Base-by-base conservation (phyloP, 352 stramenopile species). In the Phytophthora sp. region DNA sequence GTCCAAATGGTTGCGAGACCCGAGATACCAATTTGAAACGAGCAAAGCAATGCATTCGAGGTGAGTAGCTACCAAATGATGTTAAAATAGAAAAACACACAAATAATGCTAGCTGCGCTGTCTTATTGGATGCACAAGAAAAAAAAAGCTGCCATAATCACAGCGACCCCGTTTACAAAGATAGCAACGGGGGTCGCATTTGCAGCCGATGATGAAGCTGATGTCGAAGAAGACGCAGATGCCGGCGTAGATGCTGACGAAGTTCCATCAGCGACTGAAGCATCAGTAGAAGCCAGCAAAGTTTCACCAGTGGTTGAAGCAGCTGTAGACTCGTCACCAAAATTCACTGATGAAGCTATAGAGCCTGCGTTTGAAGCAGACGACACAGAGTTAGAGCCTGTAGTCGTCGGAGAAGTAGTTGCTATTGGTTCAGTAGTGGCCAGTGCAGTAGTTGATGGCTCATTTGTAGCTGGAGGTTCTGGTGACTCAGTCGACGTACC, bases 71-170 rank as follows among this genome's bases (percentile, higher is more conserved):
- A 60, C 45, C 35, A 33, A 35, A 46, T 42, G 23, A 49, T n/a
- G n/a, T n/a, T n/a, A n/a, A n/a, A n/a, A n/a, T n/a, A 55, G 27
- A 59, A 23, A 26, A 26, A 66, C 50, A 56, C 46, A 46, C 46
- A 70, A 60, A 23, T 18, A 42, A 27, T 21, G 18, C 51, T 59
- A 47, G 29, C 24, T 7, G 27, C 23, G 50, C 41, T 58, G 20
- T 46, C 69, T 73, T 76, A 76, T 57, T 71, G 64, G 33, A 73
- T 71, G 58, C 63, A 73, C 54, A 76, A 35, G 49, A 67, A 71
- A 44, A 76, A 35, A 42, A 67, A 71, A 44, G 16, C 29, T 23
- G 64, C 42, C 46, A 73, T 63, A 13, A 73, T 26, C 31, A 66
- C 45, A 53, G 69, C 58, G 3, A 63, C 36, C 7, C 35, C 64